phyloP scores from a whole-genome alignment of 495 filamentous ascomycete genomes.

The Podospora comata region DNA sequence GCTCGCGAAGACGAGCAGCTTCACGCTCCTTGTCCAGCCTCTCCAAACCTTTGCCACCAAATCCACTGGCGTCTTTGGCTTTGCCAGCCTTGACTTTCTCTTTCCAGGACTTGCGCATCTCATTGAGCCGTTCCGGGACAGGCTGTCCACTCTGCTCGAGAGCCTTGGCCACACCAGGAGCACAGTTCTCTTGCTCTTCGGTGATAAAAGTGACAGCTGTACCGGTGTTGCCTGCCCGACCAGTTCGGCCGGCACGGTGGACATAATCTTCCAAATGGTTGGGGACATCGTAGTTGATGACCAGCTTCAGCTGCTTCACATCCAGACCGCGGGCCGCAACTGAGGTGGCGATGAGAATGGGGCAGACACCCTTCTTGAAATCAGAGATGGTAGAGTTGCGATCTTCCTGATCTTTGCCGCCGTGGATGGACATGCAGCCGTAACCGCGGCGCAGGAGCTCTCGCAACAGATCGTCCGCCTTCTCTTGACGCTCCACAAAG shows the following conservation, averaged over 20 bases:
- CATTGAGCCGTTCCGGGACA: conserved; percentile 63
- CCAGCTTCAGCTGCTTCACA: conserved; percentile 93
- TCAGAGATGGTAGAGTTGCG: conserved; percentile 91
- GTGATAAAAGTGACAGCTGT: conserved; percentile 95
- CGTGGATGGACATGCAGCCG: conserved; percentile 93
- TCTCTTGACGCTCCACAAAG: conserved; percentile 94
- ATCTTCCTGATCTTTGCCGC: conserved; percentile 93
- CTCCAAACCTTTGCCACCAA: conserved; percentile 93
- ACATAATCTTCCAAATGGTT: conserved; percentile 99
- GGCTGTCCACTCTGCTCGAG: conserved; percentile 85
- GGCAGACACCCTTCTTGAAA: conserved; percentile 88
- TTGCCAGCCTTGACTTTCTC: conserved; percentile 92
- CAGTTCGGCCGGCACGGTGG: conserved; percentile 90
- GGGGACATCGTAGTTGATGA: conserved; percentile 95
- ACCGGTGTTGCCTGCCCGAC: conserved; percentile 89
- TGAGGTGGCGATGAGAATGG: conserved; percentile 89
- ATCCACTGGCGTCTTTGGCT: conserved; percentile 82
- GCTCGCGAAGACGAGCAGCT: conserved; percentile 74
- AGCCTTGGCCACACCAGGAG: conserved; percentile 86
- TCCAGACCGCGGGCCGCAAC: conserved; percentile 94
- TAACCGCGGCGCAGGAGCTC: conserved; percentile 87
- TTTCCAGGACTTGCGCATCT: conserved; percentile 63
- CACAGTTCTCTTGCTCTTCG: conserved; percentile 84
- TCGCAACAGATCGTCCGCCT: conserved; percentile 78
- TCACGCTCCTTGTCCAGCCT: conserved; percentile 87